Evolutionary conservation across 495 filamentous ascomycete genomes (phyloP).

Genomic region (Evernia prunastri): DNA sequence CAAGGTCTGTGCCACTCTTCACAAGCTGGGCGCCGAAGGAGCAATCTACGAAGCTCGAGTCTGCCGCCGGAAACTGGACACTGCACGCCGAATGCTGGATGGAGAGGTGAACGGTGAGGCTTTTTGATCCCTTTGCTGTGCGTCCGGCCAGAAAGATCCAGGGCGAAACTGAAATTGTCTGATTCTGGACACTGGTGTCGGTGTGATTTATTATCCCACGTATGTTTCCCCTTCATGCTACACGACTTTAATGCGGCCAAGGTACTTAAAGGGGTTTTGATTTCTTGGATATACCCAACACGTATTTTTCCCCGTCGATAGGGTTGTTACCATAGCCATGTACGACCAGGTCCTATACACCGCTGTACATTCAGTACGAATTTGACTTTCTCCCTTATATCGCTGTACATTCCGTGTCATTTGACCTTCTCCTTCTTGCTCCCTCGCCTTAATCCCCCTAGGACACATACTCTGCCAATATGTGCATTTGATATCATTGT

Average conservation of each 20-base stretch:
- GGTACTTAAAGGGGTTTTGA: background rate
- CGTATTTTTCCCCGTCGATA: background rate
- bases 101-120: conserved; percentile 43
- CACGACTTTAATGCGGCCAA: background rate
- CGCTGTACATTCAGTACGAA: too few relatives aligned
- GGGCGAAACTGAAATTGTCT: background rate
- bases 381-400: too few relatives aligned
- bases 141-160: background rate
- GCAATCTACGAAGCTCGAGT: conserved; percentile 55
- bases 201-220: background rate
- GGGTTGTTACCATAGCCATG: too few relatives aligned
- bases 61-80: conserved; percentile 63
- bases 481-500: too few relatives aligned
- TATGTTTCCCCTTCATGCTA: background rate
- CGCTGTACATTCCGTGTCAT: too few relatives aligned
- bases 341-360: too few relatives aligned
- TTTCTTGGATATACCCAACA: background rate
- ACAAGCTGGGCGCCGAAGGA: conserved; percentile 45
- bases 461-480: too few relatives aligned
- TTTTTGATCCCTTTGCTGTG: conserved; percentile 15
- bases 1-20: conserved; percentile 59
- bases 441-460: too few relatives aligned
- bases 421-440: too few relatives aligned
- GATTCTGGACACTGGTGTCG: background rate
- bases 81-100: conserved; percentile 64